Conservation (phyloP, 495 filamentous ascomycete species). For the Durotheca rogersii region DNA sequence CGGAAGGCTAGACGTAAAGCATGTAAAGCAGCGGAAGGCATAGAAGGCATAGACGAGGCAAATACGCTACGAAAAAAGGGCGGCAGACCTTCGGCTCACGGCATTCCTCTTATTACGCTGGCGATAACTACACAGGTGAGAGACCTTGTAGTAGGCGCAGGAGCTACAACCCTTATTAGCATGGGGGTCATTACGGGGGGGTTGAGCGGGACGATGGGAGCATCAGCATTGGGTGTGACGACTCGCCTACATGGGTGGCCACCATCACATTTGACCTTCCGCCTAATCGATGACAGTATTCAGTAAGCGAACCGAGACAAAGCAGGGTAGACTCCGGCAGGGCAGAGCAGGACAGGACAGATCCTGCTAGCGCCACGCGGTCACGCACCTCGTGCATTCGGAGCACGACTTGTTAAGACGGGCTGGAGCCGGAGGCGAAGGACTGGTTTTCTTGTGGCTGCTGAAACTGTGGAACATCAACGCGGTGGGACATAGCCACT, state of each 20-base stretch:
- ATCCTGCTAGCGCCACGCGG: conserved; percentile 7
- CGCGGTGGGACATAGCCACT: conserved; percentile 24
- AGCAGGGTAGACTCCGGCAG: no score
- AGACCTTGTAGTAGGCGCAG: conserved; percentile 29
- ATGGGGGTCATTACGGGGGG: no score
- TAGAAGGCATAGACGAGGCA: no score
- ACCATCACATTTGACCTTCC: conserved; percentile 35
- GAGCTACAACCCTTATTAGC: conserved; percentile 17
- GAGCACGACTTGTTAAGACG: conserved; percentile 33
- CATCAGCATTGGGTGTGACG: background rate
- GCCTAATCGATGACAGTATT: conserved; percentile 19
- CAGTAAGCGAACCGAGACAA: conserved; percentile 9
- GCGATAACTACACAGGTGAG: conserved; percentile 29
- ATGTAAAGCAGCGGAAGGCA: no score
- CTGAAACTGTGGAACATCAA: conserved; percentile 35
- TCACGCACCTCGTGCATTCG: conserved; percentile 27
- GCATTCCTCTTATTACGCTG: conserved; percentile 32
- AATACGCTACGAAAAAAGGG: no score
- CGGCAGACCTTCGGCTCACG: conserved; percentile 33
- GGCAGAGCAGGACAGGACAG: no score
- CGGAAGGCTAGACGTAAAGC: no score
- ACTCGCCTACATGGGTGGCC: conserved; percentile 32
- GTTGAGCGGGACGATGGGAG: no score
- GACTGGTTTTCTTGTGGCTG: conserved; percentile 24
- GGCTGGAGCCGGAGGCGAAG: conserved; percentile 23